Evolutionary conservation across 2,329 filamentous ascomycete species (phyloP).

Genomic region (Venturia aucupariae): DNA sequence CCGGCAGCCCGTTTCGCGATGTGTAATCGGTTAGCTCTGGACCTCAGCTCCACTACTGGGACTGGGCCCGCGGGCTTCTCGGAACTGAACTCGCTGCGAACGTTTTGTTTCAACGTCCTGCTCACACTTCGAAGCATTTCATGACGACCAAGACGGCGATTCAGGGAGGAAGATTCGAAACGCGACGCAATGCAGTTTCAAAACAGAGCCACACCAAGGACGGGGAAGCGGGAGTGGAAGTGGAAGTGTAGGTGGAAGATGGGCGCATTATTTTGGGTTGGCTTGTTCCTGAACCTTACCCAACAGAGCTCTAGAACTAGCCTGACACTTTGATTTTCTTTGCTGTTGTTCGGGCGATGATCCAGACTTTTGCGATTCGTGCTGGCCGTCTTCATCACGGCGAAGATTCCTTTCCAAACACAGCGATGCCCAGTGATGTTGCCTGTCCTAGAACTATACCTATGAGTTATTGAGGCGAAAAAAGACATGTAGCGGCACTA

Average conservation of each 20-base stretch:
- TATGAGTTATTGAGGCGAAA: not conserved
- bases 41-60: too few species aligned
- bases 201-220: not conserved
- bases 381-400: not conserved
- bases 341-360: conserved; percentile 7
- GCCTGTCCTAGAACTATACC: not conserved
- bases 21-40: not conserved
- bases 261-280: not conserved
- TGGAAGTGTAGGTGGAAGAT: too few species aligned
- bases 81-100: not conserved
- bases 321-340: not conserved
- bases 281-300: not conserved
- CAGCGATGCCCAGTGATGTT: not conserved
- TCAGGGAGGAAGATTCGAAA: not conserved
- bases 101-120: not conserved
- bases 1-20: not conserved
- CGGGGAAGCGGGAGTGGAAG: too few species aligned
- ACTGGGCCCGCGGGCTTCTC: too few species aligned
- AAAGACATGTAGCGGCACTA: not conserved
- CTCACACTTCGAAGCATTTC: too few species aligned
- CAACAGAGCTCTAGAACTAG: not conserved
- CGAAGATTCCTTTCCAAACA: not conserved
- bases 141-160: not conserved
- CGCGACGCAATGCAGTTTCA: not conserved
- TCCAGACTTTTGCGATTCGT: not conserved